Base-by-base conservation (phyloP, 306 rosid genomes). In the Cicer bijugum region DNA sequence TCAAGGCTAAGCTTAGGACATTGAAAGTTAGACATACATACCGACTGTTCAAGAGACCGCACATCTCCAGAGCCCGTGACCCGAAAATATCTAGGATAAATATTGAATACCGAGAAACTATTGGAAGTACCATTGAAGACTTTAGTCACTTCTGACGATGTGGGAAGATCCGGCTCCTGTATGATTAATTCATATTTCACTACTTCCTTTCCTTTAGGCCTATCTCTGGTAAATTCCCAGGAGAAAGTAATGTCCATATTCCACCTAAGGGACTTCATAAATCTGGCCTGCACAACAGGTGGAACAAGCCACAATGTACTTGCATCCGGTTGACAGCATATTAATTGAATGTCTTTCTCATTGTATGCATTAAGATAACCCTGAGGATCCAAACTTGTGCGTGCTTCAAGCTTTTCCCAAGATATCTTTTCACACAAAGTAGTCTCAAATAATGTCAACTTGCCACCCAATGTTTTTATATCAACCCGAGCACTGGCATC, bases 301-400 rank as follows among this genome's bases (percentile, higher is more conserved):
- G 97, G 98, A 74, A 93, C 90, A 70, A 89, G 91, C 98, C 98
- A 93, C 81, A 86, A 60, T 7, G 71, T 77, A 85, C 85, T 89
- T 71, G 98, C 96, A 86, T 93, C 98, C 71, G 98, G 83, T 81
- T 93, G 96, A 72, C 98, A 93, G 85, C 97, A 90, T 69, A 90
- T 86, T 80, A 93, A 75, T 78, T 90, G 98, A 67, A 93, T 76
- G 75, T 93, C 98, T 16, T 87, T 78, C 76, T 79, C 77, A 72
- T 87, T 82, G 71, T 90, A 93, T 53, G 89, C 35, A 67, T 64
- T 80, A 83, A 90, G 80, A 82, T 81, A 78, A 17, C 86, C 91
- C 38, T 52, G 33, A 43, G 89, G 93, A 69, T 86, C 91, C 75
- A 87, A 88, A 57, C 75, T 65, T 72, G 37, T 28, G 63, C 85